Conservation (phyloP, 164 flowering plant genomes). For the Kalanchoe fedtschenkoi region DNA sequence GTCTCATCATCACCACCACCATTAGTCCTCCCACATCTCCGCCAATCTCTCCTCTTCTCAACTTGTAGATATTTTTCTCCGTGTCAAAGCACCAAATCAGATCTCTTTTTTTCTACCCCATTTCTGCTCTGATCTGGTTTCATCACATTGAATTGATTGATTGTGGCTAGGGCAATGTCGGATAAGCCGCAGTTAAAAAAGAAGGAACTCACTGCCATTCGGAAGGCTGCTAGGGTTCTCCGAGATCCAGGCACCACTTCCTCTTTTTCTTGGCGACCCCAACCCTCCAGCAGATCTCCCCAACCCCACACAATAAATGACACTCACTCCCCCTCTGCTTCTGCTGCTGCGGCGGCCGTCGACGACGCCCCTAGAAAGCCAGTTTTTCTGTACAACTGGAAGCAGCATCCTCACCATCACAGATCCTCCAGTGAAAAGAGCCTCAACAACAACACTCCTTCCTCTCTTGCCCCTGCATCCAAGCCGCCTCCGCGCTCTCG, state of each 20-base stretch:
- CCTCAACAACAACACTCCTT: not conserved
- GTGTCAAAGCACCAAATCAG: too few relatives aligned
- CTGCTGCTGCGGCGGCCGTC: not conserved
- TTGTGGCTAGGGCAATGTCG: not conserved
- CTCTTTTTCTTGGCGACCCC: constrained; percentile 15
- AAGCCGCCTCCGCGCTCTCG: not conserved
- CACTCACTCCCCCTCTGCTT: constrained; percentile 7
- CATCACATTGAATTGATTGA: too few relatives aligned
- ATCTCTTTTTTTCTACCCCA: too few relatives aligned
- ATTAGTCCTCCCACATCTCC: too few relatives aligned
- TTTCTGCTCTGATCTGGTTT: too few relatives aligned
- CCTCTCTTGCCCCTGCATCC: not conserved
- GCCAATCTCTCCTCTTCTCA: not conserved
- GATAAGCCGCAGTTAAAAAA: constrained; percentile 62
- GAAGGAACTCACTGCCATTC: constrained; percentile 77
- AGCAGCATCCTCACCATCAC: constrained; percentile 23
- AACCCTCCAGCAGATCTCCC: constrained; percentile 10
- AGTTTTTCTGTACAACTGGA: constrained; percentile 83
- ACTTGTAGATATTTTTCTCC: not conserved
- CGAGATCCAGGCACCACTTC: constrained; percentile 92
- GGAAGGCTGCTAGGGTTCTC: constrained; percentile 67
- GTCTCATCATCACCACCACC: too few relatives aligned
- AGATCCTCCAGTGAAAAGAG: constrained; percentile 7
- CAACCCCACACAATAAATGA: not conserved
- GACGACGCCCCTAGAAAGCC: constrained; percentile 23